Evolutionary conservation across 805 yeast species (phyloP).

Genomic region (Candida berthetii): DNA sequence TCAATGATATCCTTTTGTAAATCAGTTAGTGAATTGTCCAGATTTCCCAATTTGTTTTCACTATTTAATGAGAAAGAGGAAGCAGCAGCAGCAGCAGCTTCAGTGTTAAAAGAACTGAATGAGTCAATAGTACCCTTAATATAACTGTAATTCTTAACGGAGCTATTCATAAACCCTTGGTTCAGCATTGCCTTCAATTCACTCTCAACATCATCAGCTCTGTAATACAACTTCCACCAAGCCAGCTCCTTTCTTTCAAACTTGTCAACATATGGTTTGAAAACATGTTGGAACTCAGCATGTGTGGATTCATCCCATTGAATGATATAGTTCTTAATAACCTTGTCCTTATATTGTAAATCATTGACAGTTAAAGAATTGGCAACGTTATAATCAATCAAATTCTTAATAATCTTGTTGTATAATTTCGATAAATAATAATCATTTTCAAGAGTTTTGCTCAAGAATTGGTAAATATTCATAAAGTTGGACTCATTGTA

Average conservation of each 20-base stretch:
- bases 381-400: slow-evolving; percentile 11
- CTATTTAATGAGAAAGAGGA: not conserved
- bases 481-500: slow-evolving; percentile 18
- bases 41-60: slow-evolving; percentile 1
- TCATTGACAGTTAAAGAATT: slow-evolving; percentile 15
- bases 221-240: slow-evolving; percentile 25
- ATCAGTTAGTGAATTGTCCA: slow-evolving; percentile 12
- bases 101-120: slow-evolving; percentile 13
- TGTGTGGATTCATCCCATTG: slow-evolving; percentile 25
- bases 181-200: slow-evolving; percentile 20
- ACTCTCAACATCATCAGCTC: slow-evolving; percentile 23
- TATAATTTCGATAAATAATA: slow-evolving; percentile 10
- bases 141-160: slow-evolving; percentile 20
- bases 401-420: slow-evolving; percentile 8
- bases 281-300: slow-evolving; percentile 20
- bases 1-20: slow-evolving; percentile 13
- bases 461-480: slow-evolving; percentile 8
- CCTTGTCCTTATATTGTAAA: slow-evolving; percentile 7
- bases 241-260: slow-evolving; percentile 21
- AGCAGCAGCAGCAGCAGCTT: not conserved
- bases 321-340: slow-evolving; percentile 15
- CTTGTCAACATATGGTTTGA: slow-evolving; percentile 19
- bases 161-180: slow-evolving; percentile 17
- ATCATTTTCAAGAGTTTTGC: slow-evolving; percentile 11
- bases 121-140: slow-evolving; percentile 26